Evolutionary conservation across 2,329 filamentous ascomycete genomes (phyloP).

Genomic region (Microascus cirrosus): DNA sequence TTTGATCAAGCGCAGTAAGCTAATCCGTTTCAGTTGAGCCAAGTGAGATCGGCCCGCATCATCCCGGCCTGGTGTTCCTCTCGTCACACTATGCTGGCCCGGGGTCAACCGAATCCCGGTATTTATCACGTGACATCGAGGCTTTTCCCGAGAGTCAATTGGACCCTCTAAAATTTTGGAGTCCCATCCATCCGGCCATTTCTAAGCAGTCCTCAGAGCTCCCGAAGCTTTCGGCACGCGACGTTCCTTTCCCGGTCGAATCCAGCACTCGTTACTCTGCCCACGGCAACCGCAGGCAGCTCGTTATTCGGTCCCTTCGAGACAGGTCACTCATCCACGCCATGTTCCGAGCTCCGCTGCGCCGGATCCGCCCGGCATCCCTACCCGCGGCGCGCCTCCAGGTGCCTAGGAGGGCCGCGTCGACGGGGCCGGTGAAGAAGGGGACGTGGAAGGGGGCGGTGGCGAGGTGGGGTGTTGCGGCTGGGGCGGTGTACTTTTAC

Average conservation of each 20-base stretch:
- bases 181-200: not conserved
- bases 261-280: not conserved
- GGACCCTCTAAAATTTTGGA: not conserved
- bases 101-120: not conserved
- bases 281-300: not conserved
- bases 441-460: constrained; percentile 73
- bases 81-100: not conserved
- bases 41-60: no score
- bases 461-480: constrained; percentile 64
- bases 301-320: not conserved
- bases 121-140: not conserved
- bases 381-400: not conserved
- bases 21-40: no score
- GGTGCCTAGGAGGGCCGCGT: not conserved
- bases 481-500: constrained; percentile 80
- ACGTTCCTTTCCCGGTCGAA: not conserved
- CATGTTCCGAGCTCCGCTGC: not conserved
- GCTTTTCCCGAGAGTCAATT: not conserved
- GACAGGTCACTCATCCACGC: not conserved
- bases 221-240: not conserved
- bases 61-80: not conserved
- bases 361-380: constrained; percentile 1
- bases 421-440: constrained; percentile 43
- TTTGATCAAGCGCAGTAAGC: no score
- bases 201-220: not conserved